phyloP scores from a whole-genome alignment of 768 basidiomycete genomes.

The Mycena albidolilacea region DNA sequence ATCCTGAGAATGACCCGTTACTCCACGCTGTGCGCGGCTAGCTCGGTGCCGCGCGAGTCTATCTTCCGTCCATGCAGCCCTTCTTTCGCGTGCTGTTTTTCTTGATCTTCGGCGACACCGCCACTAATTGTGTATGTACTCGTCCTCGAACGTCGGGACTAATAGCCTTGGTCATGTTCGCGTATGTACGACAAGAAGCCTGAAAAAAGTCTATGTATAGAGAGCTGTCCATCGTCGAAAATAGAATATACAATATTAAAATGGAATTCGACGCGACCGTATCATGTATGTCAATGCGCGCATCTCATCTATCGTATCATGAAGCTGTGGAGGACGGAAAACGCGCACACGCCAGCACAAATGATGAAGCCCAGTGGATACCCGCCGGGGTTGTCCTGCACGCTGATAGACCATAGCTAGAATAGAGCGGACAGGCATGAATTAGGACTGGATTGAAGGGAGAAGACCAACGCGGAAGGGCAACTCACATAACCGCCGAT shows the following conservation, averaged over 20 bases:
- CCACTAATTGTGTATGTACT: constrained; percentile 14
- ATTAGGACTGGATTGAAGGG: constrained; percentile 25
- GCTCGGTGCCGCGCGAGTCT: neutral
- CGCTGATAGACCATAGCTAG: constrained; percentile 83
- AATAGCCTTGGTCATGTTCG: too few species aligned
- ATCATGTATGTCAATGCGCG: neutral
- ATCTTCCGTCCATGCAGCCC: neutral
- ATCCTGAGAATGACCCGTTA: constrained; percentile 27
- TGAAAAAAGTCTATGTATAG: constrained; percentile 16
- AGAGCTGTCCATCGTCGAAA: constrained; percentile 10
- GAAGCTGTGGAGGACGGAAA: constrained; percentile 80
- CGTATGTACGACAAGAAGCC: neutral
- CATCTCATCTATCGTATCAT: constrained; percentile 71
- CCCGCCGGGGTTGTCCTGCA: constrained; percentile 76
- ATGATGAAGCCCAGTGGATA: constrained; percentile 83
- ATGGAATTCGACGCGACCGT: neutral
- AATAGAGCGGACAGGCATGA: constrained; percentile 43
- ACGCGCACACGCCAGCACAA: constrained; percentile 71
- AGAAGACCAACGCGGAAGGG: constrained; percentile 2
- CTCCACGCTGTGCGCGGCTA: constrained; percentile 27
- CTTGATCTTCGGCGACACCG: constrained; percentile 21
- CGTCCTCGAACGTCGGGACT: too few species aligned
- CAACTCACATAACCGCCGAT: constrained; percentile 83
- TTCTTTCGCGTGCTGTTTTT: neutral
- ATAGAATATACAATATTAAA: neutral